Evolutionary conservation across 2,329 filamentous ascomycete genomes (phyloP), one percentile per base, ranked within the genome.

Genomic region (Ilyonectria robusta): DNA sequence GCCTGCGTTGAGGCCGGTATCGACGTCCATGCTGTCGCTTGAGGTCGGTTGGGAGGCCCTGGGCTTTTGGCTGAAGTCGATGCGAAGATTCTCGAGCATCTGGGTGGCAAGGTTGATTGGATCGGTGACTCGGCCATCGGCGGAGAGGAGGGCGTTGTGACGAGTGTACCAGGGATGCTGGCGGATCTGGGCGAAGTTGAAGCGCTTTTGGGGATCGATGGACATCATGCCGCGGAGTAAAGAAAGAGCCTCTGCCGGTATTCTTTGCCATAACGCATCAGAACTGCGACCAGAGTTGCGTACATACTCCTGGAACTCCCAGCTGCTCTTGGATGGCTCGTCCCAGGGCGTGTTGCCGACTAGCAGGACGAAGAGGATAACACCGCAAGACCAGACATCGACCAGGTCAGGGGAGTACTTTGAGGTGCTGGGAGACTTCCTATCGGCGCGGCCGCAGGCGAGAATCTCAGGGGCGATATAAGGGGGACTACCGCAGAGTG

Each of bases 301-400:
- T 46, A 93, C 85, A 78, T 97, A 99, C 80, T 98, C 94, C 74
- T 93, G 89, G 74, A 93, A 99, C 81, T 99, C 96, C 85, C 93
- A 97, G 78, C 94, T 98, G 64, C 90, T 87, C 40, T 88, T 84
- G 3, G 94, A 95, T 0, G 96, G 96, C 78, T 96, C 93, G 77
- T 98, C 96, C 96, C 96, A 99, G 0, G 96, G 96, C 2, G 96
- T 99, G 78, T 99, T 99, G 10, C 96, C 96, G 1, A 97, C 94
- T 4, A 99, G 85, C 4, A 99, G 85, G 40, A 98, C 96, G 77
- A 99, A 99, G 4, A 99, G 85, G n/a, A 99, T 97, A 59, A 99
- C 94, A 37, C 96, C 96, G 75, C 95, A 98, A 17, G 95, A 98
- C 97, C 97, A 99, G 63, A 99, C 92, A 78, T 99, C 96, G 42